These are phyloP conservation scores for Macrocybe gigantea DNA, from an alignment of 768 basidiomycete genomes.

Conservation along the genomic window DNA sequence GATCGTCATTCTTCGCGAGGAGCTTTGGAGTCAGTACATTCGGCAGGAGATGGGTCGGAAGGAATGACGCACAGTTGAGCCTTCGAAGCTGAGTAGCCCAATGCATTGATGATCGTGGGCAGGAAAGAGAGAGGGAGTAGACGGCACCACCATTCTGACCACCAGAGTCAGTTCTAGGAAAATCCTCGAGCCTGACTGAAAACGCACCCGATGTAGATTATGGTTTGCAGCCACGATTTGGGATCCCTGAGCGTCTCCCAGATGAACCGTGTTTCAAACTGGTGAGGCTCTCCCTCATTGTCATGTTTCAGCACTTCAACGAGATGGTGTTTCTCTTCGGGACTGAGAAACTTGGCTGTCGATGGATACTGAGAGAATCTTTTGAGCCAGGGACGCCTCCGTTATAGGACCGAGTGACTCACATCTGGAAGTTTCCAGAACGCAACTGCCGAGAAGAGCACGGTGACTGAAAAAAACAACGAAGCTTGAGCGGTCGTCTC, in stretches of 20 bases:
- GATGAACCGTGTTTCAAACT: constrained; percentile 26
- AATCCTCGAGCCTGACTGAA: neutral
- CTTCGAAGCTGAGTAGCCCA: constrained; percentile 37
- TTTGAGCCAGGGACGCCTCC: neutral
- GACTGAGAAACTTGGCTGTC: constrained; percentile 36
- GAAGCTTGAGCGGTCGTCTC: too few relatives aligned
- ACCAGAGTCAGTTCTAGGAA: neutral
- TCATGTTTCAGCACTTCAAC: constrained; percentile 20
- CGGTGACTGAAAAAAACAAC: constrained; percentile 16
- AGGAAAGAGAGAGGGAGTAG: constrained; percentile 37
- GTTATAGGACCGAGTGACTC: constrained; percentile 2
- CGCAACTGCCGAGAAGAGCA: constrained; percentile 25
- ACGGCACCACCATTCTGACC: constrained; percentile 27
- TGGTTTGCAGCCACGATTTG: constrained; percentile 19
- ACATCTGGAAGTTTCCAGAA: constrained; percentile 36
- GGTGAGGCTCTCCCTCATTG: constrained; percentile 20
- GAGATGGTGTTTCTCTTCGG: constrained; percentile 24
- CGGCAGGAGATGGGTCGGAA: neutral
- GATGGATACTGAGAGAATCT: constrained; percentile 28
- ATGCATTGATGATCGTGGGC: constrained; percentile 24
- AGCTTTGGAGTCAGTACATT: neutral
- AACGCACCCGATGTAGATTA: constrained; percentile 23
- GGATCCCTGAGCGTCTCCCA: constrained; percentile 25
- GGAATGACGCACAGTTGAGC: constrained; percentile 22
- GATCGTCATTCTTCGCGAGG: constrained; percentile 19